Percentiles rank a stretch among this genome's conserved stretches.
Conservation (phyloP, 169 alveolate species). For the Eimeria zaria region DNA sequence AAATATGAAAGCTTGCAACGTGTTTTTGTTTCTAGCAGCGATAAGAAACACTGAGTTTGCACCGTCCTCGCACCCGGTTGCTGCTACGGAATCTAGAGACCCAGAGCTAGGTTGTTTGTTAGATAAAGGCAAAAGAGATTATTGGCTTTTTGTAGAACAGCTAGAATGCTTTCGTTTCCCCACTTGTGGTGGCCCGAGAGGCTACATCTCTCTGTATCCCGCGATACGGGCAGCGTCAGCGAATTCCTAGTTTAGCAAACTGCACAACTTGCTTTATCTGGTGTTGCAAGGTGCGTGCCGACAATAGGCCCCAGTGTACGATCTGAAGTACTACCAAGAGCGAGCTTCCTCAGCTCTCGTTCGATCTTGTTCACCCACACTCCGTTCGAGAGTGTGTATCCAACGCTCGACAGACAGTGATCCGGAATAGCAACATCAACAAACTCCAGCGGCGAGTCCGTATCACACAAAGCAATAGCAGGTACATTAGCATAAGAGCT, state of each 20-base stretch:
- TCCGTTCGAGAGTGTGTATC: too few relatives aligned
- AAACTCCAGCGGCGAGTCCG: constrained; percentile 98
- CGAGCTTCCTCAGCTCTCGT: too few relatives aligned
- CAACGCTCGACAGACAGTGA: too few relatives aligned
- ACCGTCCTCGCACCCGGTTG: background rate
- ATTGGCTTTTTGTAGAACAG: background rate
- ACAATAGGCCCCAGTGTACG: too few relatives aligned
- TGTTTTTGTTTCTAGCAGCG: background rate
- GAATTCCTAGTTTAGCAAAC: too few relatives aligned
- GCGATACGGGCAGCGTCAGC: background rate
- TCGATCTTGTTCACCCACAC: too few relatives aligned
- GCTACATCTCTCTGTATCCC: background rate
- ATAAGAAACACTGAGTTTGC: background rate
- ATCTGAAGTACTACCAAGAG: too few relatives aligned
- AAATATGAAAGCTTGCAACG: background rate
- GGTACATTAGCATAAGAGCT: constrained; percentile 99
- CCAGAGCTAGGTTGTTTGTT: background rate
- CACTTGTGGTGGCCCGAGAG: background rate
- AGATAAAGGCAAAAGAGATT: background rate
- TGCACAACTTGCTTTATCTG: too few relatives aligned
- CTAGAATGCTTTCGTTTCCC: background rate
- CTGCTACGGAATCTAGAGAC: background rate
- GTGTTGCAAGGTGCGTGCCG: too few relatives aligned
- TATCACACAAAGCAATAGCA: constrained; percentile 99
- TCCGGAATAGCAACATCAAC: constrained; percentile 99